Evolutionary conservation across 2,329 filamentous ascomycete genomes (phyloP).

Genomic region (Calonectria pteridis): DNA sequence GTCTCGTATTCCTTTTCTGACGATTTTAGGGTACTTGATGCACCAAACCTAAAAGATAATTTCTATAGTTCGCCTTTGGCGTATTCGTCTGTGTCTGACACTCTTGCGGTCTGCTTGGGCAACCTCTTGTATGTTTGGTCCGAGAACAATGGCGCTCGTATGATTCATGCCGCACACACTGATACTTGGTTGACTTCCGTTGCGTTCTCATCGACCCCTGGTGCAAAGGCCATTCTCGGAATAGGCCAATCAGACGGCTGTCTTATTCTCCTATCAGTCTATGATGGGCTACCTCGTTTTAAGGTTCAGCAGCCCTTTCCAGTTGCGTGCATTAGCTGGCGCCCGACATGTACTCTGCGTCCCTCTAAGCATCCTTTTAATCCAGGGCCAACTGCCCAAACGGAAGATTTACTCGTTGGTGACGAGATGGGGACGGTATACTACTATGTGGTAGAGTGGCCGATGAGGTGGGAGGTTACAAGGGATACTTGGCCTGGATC

Average conservation of each 20-base stretch:
- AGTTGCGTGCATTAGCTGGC: conserved; percentile 86
- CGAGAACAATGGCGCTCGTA: conserved; percentile 74
- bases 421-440: conserved; percentile 87
- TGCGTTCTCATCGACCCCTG: conserved; percentile 87
- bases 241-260: conserved; percentile 84
- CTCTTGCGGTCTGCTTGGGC: conserved; percentile 86
- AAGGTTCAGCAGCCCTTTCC: conserved; percentile 78
- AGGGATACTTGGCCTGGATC: conserved; percentile 80
- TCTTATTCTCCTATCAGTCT: conserved; percentile 82
- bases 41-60: conserved; percentile 89
- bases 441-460: conserved; percentile 93
- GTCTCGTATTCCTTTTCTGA: conserved; percentile 47
- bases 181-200: conserved; percentile 79
- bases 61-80: conserved; percentile 95
- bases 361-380: conserved; percentile 63
- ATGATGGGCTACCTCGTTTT: conserved; percentile 78
- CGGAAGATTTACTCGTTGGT: conserved; percentile 88
- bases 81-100: conserved; percentile 80
- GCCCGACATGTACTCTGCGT: conserved; percentile 70
- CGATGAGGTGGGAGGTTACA: conserved; percentile 70
- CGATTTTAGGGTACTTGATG: conserved; percentile 79
- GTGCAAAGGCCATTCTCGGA: conserved; percentile 84
- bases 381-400: conserved; percentile 66
- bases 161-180: conserved; percentile 51
- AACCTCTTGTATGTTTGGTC: conserved; percentile 91